phyloP scores from a whole-genome alignment of 2,329 filamentous ascomycete species.

The Fusarium napiforme region DNA sequence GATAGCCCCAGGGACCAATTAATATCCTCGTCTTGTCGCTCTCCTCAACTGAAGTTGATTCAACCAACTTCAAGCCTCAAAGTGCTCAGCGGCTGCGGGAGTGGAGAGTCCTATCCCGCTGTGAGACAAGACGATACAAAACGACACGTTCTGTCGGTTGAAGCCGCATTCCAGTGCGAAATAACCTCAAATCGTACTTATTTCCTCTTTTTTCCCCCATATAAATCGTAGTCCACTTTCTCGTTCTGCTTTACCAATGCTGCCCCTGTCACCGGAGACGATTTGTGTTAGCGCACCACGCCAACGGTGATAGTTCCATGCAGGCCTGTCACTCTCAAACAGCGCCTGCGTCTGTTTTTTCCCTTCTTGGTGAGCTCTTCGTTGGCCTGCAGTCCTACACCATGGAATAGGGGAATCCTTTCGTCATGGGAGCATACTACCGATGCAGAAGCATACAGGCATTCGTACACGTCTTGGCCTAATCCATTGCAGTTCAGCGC shows the following conservation, averaged over 20 bases:
- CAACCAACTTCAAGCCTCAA: constrained; percentile 14
- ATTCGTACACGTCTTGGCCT: background rate
- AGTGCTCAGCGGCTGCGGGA: background rate
- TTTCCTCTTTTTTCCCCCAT: background rate
- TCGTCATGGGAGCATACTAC: background rate
- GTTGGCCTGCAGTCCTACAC: background rate
- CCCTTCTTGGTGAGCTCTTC: background rate
- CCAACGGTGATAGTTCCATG: constrained; percentile 30
- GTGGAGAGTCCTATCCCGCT: constrained; percentile 4
- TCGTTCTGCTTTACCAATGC: background rate
- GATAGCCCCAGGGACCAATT: background rate
- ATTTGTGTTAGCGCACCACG: constrained; percentile 22
- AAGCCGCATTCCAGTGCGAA: constrained; percentile 18
- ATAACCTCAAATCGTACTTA: constrained; percentile 3
- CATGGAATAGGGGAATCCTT: background rate
- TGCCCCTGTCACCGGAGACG: constrained; percentile 16
- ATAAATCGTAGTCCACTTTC: constrained; percentile 5
- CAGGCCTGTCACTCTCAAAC: constrained; percentile 23
- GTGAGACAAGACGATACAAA: constrained; percentile 21
- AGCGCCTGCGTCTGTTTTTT: background rate
- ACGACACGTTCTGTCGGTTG: background rate
- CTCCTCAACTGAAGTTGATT: constrained; percentile 25
- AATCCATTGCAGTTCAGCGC: background rate
- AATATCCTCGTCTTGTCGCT: background rate
- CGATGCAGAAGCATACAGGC: background rate